A percentile compares a stretch with the other conserved stretches of the same genome.
Evolutionary conservation across 176 grass and related monocot species (phyloP).

Genomic region (Olyra latifolia): DNA sequence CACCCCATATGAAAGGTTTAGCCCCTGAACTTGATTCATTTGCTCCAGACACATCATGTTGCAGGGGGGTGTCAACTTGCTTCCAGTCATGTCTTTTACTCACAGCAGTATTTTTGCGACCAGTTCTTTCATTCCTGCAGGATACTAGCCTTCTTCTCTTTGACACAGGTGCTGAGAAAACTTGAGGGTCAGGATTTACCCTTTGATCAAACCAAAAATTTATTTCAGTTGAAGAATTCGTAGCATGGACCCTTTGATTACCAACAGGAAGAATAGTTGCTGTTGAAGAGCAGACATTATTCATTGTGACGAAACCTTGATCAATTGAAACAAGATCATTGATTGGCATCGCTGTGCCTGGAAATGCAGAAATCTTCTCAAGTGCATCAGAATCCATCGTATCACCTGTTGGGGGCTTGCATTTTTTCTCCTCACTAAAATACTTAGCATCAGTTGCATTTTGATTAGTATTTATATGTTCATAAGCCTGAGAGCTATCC

Average conservation of each 20-base stretch:
- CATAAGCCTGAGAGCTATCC: slow-evolving; percentile 42
- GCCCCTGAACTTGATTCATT: slow-evolving; percentile 30
- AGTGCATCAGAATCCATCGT: slow-evolving; percentile 36
- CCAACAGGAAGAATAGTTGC: slow-evolving; percentile 43
- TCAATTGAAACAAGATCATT: slow-evolving; percentile 54
- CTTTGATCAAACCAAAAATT: slow-evolving; percentile 50
- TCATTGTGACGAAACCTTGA: slow-evolving; percentile 32
- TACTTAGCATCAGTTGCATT: slow-evolving; percentile 29
- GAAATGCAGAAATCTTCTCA: slow-evolving; percentile 34
- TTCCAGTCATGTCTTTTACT: slow-evolving; percentile 45
- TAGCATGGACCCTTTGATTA: slow-evolving; percentile 40
- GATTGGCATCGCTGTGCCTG: slow-evolving; percentile 12
- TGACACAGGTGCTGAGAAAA: slow-evolving; percentile 49
- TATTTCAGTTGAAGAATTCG: slow-evolving; percentile 44
- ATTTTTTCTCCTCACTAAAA: slow-evolving; percentile 26
- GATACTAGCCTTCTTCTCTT: slow-evolving; percentile 67
- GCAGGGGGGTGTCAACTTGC: slow-evolving; percentile 32
- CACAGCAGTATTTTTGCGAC: slow-evolving; percentile 20
- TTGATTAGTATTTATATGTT: slow-evolving; percentile 33
- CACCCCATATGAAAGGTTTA: slow-evolving; percentile 37
- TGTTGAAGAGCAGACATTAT: slow-evolving; percentile 28
- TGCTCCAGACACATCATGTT: slow-evolving; percentile 37
- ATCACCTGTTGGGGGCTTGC: slow-evolving; percentile 22
- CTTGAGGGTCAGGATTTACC: slow-evolving; percentile 47
- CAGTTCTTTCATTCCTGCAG: slow-evolving; percentile 51